These are phyloP conservation scores for Boletus tylopilopsis DNA, from an alignment of 768 basidiomycete species.

Conservation along the genomic window DNA sequence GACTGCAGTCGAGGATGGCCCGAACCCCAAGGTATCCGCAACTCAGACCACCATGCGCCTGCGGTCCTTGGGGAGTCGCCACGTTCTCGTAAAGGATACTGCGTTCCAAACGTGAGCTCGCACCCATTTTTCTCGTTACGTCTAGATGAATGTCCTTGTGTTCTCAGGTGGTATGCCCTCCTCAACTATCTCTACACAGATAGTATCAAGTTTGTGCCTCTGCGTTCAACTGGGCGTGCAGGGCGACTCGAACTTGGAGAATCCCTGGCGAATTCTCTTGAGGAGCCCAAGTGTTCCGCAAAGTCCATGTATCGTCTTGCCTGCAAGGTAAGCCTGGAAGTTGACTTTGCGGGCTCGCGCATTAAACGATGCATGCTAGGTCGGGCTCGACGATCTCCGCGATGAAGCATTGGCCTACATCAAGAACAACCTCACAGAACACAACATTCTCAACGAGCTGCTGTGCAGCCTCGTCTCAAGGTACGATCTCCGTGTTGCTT, in stretches of 20 bases:
- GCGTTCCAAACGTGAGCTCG: constrained; percentile 27
- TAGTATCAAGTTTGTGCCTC: constrained; percentile 30
- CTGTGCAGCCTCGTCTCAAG: constrained; percentile 15
- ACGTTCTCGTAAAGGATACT: constrained; percentile 25
- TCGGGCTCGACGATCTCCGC: constrained; percentile 18
- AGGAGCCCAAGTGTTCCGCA: constrained; percentile 31
- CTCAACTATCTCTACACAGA: constrained; percentile 39
- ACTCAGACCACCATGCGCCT: not conserved
- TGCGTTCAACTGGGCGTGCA: constrained; percentile 19
- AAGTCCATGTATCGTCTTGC: constrained; percentile 46
- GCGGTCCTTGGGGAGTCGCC: constrained; percentile 17
- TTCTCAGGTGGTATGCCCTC: constrained; percentile 18
- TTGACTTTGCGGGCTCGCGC: not conserved
- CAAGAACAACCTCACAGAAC: constrained; percentile 12
- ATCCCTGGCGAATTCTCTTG: not conserved
- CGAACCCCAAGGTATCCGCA: not conserved
- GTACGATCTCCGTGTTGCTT: constrained; percentile 7
- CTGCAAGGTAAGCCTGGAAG: constrained; percentile 28
- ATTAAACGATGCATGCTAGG: constrained; percentile 1
- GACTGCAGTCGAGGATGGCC: not conserved
- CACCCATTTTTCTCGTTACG: not conserved
- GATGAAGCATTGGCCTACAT: constrained; percentile 19
- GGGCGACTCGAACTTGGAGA: not conserved
- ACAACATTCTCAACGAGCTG: constrained; percentile 26
- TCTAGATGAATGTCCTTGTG: not conserved